Base-by-base conservation (phyloP, 805 yeast genomes). In the Saitoella complicata region DNA sequence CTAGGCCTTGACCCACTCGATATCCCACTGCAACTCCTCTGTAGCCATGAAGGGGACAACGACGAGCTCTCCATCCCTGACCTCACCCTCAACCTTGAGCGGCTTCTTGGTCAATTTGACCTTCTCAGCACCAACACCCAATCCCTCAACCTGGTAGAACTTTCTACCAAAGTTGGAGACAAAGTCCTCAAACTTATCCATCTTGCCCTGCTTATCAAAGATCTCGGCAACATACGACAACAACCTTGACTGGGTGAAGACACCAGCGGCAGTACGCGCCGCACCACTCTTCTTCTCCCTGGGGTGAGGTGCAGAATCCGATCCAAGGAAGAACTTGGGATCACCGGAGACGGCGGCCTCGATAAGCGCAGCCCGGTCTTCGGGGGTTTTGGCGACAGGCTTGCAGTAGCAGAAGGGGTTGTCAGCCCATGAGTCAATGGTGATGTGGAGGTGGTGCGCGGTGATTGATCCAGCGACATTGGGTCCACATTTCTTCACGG, bases 291-390 rank as follows among this genome's bases (percentile, higher is more conserved):
- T 93, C 48, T 77, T 77, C 50, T 73, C 73, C 31, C 83, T 57
- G 6, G 95, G 94, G 60, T 91, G 98, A 31, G 98, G 99, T 32
- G 99, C 99, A 29, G 95, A 84, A 61, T 91, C 99, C 1, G 95
- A 83, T 5, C 99, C 99, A 58, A 87, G 91, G 67, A 91, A 84
- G 62, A 87, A 91, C 68, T 78, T 87, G 38, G 94, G 84, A 53
- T 80, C 77, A 5, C 97, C 97, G 1, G 91, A 77, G 6, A 82
- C 78, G 1, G 96, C 98, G 36, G 98, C 97, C 36, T 68, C 69
- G 6, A 91, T 71, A 38, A 91, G 66, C 1, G 95, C 88, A 45
- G 74, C 69, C 54, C 80, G 76, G 58, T 91, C 98, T 31, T 66
- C 69, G 32, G 96, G 95, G 36, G 86, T 66, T 61, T 91, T 91